These are phyloP conservation scores for Turritis glabra DNA, from an alignment of 345 rosid species.

Conservation along the genomic window DNA sequence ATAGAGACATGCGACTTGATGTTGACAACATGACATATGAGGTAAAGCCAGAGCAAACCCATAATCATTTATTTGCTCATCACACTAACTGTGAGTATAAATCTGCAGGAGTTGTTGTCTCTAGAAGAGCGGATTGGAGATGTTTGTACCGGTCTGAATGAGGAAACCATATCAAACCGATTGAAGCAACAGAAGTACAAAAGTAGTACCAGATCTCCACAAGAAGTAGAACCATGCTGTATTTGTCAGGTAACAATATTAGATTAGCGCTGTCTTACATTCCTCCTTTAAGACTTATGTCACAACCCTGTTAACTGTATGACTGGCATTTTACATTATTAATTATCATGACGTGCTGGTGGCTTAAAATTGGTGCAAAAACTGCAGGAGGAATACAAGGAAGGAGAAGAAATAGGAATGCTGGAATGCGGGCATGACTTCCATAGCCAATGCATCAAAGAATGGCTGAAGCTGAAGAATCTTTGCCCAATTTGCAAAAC, in stretches of 20 bases:
- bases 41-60: conserved; percentile 47
- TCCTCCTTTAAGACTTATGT: background rate
- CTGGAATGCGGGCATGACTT: conserved; percentile 82
- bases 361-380: conserved; percentile 2
- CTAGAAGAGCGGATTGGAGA: conserved; percentile 91
- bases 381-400: conserved; percentile 67
- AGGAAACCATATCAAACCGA: conserved; percentile 53
- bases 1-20: conserved; percentile 95
- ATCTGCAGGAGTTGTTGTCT: conserved; percentile 73
- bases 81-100: background rate
- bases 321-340: background rate
- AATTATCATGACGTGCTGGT: background rate
- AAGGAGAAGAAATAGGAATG: conserved; percentile 68
- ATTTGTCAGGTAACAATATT: conserved; percentile 66
- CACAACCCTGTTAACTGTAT: background rate
- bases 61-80: background rate
- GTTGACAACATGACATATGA: conserved; percentile 98
- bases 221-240: conserved; percentile 84
- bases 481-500: conserved; percentile 90
- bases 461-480: conserved; percentile 81
- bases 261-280: background rate
- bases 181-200: conserved; percentile 53
- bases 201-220: conserved; percentile 10
- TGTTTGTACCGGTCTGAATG: conserved; percentile 83
- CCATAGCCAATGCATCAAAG: conserved; percentile 67